Evolutionary conservation across 441 rosid species (phyloP), one percentile per base, ranked within the genome.

Genomic region (Eutrema salsugineum): DNA sequence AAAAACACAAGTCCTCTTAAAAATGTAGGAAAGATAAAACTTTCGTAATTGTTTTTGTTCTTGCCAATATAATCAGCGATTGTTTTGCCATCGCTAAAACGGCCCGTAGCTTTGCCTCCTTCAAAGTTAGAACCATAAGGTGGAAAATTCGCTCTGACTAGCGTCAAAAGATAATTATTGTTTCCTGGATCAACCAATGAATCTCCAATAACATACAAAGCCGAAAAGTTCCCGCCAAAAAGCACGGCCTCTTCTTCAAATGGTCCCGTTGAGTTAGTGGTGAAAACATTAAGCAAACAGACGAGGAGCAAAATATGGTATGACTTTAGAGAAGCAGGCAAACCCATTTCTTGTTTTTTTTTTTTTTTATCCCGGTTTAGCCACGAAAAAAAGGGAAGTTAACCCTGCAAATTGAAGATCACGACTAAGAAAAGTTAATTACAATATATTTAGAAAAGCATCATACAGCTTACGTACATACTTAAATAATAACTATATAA

Each of bases 111-210:
- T 38, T 50, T 68, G 59, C 80, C 82, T 56, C 78, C 80, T 30
- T 58, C 33, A 44, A 83, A 86, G 59, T 86, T 80, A 43, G 77
- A 53, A 6, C 87, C 90, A 50, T 83, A 83, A 7, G 85, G 87
- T 38, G 72, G 63, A 72, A 75, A 83, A 62, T 86, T 54, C 14
- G 81, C 53, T 78, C 54, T 78, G 5, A 65, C 3, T n/a, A 50
- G 0, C 3, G 86, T 85, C 5, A 68, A 55, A 12, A 81, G 73
- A 38, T 60, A 43, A 16, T 85, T 81, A 76, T 85, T 85, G 78
- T 85, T 85, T 59, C 88, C 88, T 28, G 70, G 24, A 57, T 85
- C 88, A 2, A 81, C 70, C 38, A 80, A 39, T n/a, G 88, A 85
- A 59, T 85, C 86, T 22, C 88, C 86, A 22, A 85, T 70, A 42